Evolutionary conservation across 2,329 filamentous ascomycete species (phyloP), one percentile per base, ranked within the genome.

Genomic region (Alternaria arbusti): DNA sequence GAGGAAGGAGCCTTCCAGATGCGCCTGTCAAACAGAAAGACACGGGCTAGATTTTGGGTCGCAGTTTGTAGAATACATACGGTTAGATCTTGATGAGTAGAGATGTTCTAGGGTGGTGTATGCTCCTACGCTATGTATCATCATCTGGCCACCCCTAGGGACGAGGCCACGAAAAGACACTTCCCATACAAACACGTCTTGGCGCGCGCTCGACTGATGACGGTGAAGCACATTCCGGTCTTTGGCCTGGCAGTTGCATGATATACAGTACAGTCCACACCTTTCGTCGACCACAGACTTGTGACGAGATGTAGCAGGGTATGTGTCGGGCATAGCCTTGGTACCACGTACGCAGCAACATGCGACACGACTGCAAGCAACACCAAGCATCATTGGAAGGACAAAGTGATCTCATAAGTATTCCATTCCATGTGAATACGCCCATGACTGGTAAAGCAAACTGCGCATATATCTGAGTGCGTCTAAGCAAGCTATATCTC

Each of bases 401-500:
- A 28, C 2, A 7, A 32, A 56, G 8, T 58, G 28, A 54, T 64
- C 63, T 69, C 64, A 69, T 66, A 61, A 67, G 59, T 61, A 46
- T 54, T 62, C 66, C 68, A 67, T 70, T 68, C 50, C 54, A 59
- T 17, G 62, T 52, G 11, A 40, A 63, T 63, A 62, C 57, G 59
- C 32, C 61, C 61, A 47, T 68, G 64, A 58, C 59, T 70, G 22
- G 17, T 36, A 36, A 65, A 57, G 43, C 28, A 64, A 71, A 70
- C 69, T 72, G 63, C 59, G 36, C 60, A 68, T 68, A 65, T 52
- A 47, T 64, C 60, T 66, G 59, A 30, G 64, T 54, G 36, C n/a
- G 45, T 64, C 72, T 70, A 73, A 70, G 30, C 30, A 52, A 62
- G 70, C 61, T 5, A 2, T 40, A 63, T 65, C 50, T 57, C 40